These are phyloP conservation scores for Ormosia emarginata DNA, from an alignment of 306 rosid genomes.

Conservation along the genomic window DNA sequence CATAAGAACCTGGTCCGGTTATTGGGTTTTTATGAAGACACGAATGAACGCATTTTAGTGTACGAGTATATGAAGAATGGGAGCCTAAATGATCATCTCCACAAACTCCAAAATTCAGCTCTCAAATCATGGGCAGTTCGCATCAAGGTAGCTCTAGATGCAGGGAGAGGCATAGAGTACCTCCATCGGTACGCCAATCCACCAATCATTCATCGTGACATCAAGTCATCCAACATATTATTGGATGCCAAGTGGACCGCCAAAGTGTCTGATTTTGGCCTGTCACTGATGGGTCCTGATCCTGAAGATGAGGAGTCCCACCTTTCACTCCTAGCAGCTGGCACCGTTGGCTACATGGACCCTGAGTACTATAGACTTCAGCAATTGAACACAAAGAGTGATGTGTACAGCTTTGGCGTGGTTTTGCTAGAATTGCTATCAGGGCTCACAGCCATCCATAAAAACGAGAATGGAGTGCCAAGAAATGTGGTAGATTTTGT, in stretches of 20 bases:
- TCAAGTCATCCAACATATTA: slow-evolving; percentile 67
- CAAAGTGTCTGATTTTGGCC: slow-evolving; percentile 74
- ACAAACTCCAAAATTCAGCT: slow-evolving; percentile 38
- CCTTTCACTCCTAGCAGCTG: slow-evolving; percentile 59
- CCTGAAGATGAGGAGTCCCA: slow-evolving; percentile 52
- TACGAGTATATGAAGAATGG: slow-evolving; percentile 78
- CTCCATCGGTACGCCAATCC: slow-evolving; percentile 60
- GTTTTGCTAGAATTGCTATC: slow-evolving; percentile 65
- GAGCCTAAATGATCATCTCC: slow-evolving; percentile 70
- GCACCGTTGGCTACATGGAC: slow-evolving; percentile 86
- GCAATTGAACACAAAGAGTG: slow-evolving; percentile 67
- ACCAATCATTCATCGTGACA: slow-evolving; percentile 75
- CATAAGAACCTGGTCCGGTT: slow-evolving; percentile 75
- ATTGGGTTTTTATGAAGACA: slow-evolving; percentile 67
- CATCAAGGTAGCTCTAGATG: slow-evolving; percentile 62
- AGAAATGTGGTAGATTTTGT: slow-evolving; percentile 81
- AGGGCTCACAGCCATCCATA: slow-evolving; percentile 68
- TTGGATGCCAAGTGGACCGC: slow-evolving; percentile 51
- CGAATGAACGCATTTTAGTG: slow-evolving; percentile 62
- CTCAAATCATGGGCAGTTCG: slow-evolving; percentile 50
- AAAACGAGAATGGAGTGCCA: slow-evolving; percentile 61
- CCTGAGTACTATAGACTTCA: slow-evolving; percentile 88
- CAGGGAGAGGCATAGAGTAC: slow-evolving; percentile 73
- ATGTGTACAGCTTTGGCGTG: slow-evolving; percentile 86
- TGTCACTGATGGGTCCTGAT: slow-evolving; percentile 64